Evolutionary conservation across 2,329 filamentous ascomycete genomes (phyloP).

Genomic region (Davidsoniella neocaledoniae): DNA sequence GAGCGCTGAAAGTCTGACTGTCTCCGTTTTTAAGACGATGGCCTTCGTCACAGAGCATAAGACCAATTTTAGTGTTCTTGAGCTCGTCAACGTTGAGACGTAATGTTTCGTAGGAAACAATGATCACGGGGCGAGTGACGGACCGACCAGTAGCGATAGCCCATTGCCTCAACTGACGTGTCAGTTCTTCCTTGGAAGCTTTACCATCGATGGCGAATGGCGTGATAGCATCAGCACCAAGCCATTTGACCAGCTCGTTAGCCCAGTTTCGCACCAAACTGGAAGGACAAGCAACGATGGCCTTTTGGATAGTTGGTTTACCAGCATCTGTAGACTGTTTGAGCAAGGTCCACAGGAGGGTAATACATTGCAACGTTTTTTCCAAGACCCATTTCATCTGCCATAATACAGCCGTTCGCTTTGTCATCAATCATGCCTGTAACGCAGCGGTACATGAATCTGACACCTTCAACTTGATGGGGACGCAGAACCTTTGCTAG

Average conservation of each 20-base stretch:
- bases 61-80: slow-evolving; percentile 73
- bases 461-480: slow-evolving; percentile 95
- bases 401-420: slow-evolving; percentile 97
- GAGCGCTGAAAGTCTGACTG: slow-evolving; percentile 80
- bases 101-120: slow-evolving; percentile 93
- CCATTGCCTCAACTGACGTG: slow-evolving; percentile 83
- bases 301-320: slow-evolving; percentile 85
- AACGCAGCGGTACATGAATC: slow-evolving; percentile 88
- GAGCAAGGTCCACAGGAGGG: slow-evolving; percentile 87
- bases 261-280: slow-evolving; percentile 97
- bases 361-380: slow-evolving; percentile 97
- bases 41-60: slow-evolving; percentile 91
- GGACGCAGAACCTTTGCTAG: slow-evolving; percentile 81
- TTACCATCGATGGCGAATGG: slow-evolving; percentile 97
- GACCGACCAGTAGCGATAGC: slow-evolving; percentile 78
- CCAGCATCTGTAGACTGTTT: slow-evolving; percentile 96
- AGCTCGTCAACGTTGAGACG: slow-evolving; percentile 82
- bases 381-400: slow-evolving; percentile 94
- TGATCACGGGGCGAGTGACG: slow-evolving; percentile 82
- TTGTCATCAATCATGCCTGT: slow-evolving; percentile 91
- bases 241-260: slow-evolving; percentile 92
- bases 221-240: slow-evolving; percentile 75
- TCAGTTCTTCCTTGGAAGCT: slow-evolving; percentile 84
- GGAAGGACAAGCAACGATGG: slow-evolving; percentile 89
- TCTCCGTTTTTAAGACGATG: slow-evolving; percentile 95